Evolutionary conservation across 2,329 filamentous ascomycete species (phyloP).

Genomic region (Cladosporium sp.): DNA sequence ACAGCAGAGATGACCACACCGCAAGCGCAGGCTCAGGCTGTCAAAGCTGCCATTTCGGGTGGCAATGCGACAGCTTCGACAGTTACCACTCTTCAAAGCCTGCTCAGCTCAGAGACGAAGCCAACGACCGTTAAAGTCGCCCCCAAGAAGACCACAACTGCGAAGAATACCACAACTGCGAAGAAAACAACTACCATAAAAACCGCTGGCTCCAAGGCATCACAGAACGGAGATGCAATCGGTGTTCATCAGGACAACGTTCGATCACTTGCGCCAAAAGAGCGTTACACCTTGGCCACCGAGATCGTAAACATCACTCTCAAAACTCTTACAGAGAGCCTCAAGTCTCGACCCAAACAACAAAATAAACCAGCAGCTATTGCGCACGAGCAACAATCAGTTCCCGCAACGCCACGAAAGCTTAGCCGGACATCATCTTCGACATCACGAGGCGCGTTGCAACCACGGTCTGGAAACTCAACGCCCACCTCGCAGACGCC

Average conservation of each 20-base stretch:
- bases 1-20: conserved; percentile 21
- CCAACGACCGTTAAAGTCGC: not conserved
- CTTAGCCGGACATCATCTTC: conserved; percentile 8
- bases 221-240: not conserved
- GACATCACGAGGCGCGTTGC: conserved; percentile 30
- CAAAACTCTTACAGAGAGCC: conserved; percentile 67
- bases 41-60: conserved; percentile 25
- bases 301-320: conserved; percentile 71
- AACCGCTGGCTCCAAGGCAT: conserved; percentile 13
- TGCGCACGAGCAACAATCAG: conserved; percentile 50
- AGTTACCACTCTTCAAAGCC: conserved; percentile 29
- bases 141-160: conserved; percentile 3
- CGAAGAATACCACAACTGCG: not conserved
- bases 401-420: conserved; percentile 53
- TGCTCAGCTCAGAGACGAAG: conserved; percentile 25
- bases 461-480: conserved; percentile 47
- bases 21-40: conserved; percentile 21
- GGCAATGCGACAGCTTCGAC: conserved; percentile 28
- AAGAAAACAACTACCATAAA: conserved; percentile 2
- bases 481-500: conserved; percentile 57
- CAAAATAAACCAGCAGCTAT: conserved; percentile 8
- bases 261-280: conserved; percentile 43
- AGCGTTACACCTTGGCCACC: conserved; percentile 68
- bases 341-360: conserved; percentile 47
- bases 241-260: conserved; percentile 5